These are phyloP conservation scores for Mycosphaerella sp. DNA, from an alignment of 2,329 filamentous ascomycete species.

Conservation along the genomic window DNA sequence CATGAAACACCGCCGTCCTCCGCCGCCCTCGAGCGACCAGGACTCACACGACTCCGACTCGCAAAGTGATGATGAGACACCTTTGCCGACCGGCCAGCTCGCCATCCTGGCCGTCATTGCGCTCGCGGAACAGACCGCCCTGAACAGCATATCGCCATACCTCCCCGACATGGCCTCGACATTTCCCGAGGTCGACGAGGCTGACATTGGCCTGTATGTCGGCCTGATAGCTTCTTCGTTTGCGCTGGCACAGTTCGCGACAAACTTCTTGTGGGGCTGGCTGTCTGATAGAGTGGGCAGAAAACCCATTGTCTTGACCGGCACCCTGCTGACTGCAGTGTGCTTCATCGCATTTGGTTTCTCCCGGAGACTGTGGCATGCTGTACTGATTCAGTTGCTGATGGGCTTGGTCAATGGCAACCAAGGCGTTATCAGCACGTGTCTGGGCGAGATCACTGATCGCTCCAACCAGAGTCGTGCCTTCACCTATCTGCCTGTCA, in stretches of 20 bases:
- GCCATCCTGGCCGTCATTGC: constrained; percentile 80
- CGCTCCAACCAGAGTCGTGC: constrained; percentile 88
- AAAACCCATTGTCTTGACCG: constrained; percentile 74
- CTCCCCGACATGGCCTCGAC: constrained; percentile 83
- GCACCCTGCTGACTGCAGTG: constrained; percentile 71
- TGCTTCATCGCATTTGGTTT: constrained; percentile 88
- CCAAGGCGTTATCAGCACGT: constrained; percentile 87
- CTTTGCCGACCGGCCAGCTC: constrained; percentile 76
- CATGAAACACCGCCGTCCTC: constrained; percentile 13
- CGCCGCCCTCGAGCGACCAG: constrained; percentile 13
- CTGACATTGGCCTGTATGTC: constrained; percentile 76
- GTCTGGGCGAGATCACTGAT: constrained; percentile 90
- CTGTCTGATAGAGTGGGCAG: constrained; percentile 71
- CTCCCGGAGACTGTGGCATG: constrained; percentile 73
- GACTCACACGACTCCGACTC: constrained; percentile 15
- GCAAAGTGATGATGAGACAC: constrained; percentile 54
- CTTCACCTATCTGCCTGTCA: constrained; percentile 88
- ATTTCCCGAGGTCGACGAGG: constrained; percentile 70
- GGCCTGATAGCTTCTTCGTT: constrained; percentile 86
- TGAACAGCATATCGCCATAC: constrained; percentile 95
- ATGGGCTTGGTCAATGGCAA: constrained; percentile 97
- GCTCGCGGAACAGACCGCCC: constrained; percentile 86
- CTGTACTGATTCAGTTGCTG: constrained; percentile 73
- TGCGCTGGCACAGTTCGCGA: constrained; percentile 83
- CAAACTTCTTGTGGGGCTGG: constrained; percentile 88